Evolutionary conservation across 192 early-diverging fungal species (phyloP).

Genomic region (Coemansia asiatica): DNA sequence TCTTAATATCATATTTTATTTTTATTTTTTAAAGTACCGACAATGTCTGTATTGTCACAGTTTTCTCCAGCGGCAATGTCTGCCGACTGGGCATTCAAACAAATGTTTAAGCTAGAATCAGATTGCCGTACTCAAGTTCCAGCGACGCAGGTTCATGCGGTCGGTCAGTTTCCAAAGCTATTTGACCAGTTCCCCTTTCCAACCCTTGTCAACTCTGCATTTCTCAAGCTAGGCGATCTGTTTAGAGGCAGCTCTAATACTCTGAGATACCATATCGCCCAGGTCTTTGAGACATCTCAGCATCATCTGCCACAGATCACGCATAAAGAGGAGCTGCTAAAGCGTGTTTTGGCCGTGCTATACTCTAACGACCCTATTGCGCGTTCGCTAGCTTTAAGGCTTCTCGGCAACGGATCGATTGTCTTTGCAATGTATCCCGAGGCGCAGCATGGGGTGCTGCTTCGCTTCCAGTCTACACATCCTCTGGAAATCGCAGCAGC

Average conservation of each 20-base stretch:
- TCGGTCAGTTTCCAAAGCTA: constrained; percentile 54
- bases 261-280: constrained; percentile 53
- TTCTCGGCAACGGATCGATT: constrained; percentile 50
- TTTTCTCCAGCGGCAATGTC: constrained; percentile 19
- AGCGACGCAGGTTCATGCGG: constrained; percentile 48
- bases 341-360: constrained; percentile 50
- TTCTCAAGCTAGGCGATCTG: constrained; percentile 56
- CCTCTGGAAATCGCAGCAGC: constrained; percentile 54
- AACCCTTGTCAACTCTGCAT: constrained; percentile 53
- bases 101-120: constrained; percentile 53
- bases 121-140: constrained; percentile 42
- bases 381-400: constrained; percentile 49
- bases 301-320: constrained; percentile 47
- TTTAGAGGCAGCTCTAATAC: constrained; percentile 49
- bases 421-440: constrained; percentile 52
- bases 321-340: constrained; percentile 50
- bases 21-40: background rate
- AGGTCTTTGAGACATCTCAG: constrained; percentile 44
- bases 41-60: constrained; percentile 16
- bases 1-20: background rate
- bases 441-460: constrained; percentile 55
- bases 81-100: constrained; percentile 56
- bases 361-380: constrained; percentile 57
- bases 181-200: constrained; percentile 57
- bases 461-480: constrained; percentile 49